Evolutionary conservation across 2,329 filamentous ascomycete species (phyloP), one percentile per base, ranked within the genome.

Genomic region (Botryosphaeria dothidea): DNA sequence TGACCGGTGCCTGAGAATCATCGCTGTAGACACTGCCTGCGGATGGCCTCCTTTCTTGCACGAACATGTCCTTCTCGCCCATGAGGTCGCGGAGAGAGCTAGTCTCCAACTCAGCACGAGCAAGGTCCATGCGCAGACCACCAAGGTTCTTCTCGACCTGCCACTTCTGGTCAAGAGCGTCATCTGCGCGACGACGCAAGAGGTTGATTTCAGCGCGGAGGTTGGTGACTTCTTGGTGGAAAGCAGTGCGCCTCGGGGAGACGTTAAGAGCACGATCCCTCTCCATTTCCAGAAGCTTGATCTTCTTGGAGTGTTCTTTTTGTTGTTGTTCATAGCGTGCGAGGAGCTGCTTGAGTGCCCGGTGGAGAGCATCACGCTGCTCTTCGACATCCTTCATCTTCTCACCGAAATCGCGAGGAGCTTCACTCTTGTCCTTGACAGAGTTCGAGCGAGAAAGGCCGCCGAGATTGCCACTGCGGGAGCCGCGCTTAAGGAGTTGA

Each of bases 121-220:
- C 95, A 46, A 99, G 86, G 74, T 98, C 94, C 91, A 97, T 97
- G 81, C 97, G 96, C 65, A 98, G 81, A 64, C 93, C 92, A 61
- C 88, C 86, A 1, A 98, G 82, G 19, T 92, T 92, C 79, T 96
- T 96, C 79, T 97, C 94, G 67, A 93, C 94, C 74, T 96, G 91
- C 90, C 92, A 98, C 78, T 98, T 98, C 73, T 96, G 92, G 73
- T 97, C 92, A 15, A 98, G 85, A 17, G 94, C 94, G 68, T 98
- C 94, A 71, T 99, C 94, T 31, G 94, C 94, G 62, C 95, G 88
- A 67, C 90, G 90, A 48, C 95, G 89, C 65, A 99, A 84, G 17
- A 90, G 86, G 60, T 91, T 92, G 67, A 99, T 91, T 75, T 99
- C 95, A 25, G 90, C 88, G 66, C 93, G 89, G 48, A 98, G 83